Evolutionary conservation across 139 green algal genomes (phyloP).

Genomic region (Raphidocelis subcapitata): DNA sequence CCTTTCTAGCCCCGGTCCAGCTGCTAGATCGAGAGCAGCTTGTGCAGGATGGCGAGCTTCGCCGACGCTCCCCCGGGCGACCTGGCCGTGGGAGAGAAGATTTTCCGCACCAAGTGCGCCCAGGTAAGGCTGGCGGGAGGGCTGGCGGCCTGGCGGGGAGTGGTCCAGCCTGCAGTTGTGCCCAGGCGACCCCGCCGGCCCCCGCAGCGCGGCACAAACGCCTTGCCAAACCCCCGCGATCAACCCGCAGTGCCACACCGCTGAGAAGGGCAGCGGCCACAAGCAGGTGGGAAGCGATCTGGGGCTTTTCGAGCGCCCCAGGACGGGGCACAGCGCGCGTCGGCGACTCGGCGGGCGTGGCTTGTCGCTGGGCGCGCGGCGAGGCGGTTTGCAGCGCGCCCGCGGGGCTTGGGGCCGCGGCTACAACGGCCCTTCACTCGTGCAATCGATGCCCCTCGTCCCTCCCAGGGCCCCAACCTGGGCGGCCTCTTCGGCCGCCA

Average conservation of each 20-base stretch:
- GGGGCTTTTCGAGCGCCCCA: background rate
- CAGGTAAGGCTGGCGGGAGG: background rate
- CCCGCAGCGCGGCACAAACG: too few relatives aligned
- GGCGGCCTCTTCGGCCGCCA: constrained; percentile 92
- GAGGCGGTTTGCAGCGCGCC: background rate
- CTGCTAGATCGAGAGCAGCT: too few relatives aligned
- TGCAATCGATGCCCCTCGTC: background rate
- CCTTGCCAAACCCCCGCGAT: too few relatives aligned
- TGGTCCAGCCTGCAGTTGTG: background rate
- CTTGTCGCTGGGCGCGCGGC: background rate
- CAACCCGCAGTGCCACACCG: constrained; percentile 96
- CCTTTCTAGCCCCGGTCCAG: too few relatives aligned
- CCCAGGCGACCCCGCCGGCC: too few relatives aligned
- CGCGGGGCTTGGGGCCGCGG: too few relatives aligned
- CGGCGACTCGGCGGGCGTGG: background rate
- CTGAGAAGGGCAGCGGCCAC: constrained; percentile 90
- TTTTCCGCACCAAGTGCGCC: constrained; percentile 96
- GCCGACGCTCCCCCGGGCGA: constrained; percentile 66
- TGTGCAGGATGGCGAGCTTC: too few relatives aligned
- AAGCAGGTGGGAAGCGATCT: constrained; percentile 84
- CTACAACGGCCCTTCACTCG: background rate
- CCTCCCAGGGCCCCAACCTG: constrained; percentile 89
- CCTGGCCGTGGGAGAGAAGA: constrained; percentile 80
- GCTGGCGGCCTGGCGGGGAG: constrained; percentile 19
- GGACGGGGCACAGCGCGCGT: background rate